These are phyloP conservation scores for Pedinophyceae sp. DNA, from an alignment of 139 green algal genomes.

Conservation along the genomic window DNA sequence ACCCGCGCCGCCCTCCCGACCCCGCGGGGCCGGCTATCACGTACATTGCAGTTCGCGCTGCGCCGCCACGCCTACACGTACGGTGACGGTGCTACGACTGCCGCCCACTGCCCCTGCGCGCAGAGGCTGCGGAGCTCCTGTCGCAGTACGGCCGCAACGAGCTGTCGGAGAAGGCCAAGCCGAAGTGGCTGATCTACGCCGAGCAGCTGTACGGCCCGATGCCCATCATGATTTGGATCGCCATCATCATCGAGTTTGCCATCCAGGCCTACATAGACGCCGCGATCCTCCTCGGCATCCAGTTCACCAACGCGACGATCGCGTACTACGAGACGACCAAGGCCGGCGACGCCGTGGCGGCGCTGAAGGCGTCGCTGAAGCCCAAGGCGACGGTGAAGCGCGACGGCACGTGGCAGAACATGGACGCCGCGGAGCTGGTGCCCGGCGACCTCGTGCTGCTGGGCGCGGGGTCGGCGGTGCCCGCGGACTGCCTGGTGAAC, in stretches of 20 bases:
- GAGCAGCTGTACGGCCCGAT: conserved; percentile 56
- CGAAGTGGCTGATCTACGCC: conserved; percentile 7
- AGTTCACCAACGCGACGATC: conserved; percentile 65
- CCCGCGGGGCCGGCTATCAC: no score
- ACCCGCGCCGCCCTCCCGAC: no score
- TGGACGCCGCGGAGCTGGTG: conserved; percentile 47
- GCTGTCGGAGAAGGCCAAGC: conserved; percentile 49
- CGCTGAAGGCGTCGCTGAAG: conserved; percentile 67
- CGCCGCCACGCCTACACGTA: no score
- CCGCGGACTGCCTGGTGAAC: conserved; percentile 52
- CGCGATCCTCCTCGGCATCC: conserved; percentile 57
- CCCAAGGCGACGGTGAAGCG: conserved; percentile 55
- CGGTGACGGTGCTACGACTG: not conserved
- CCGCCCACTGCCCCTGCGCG: not conserved
- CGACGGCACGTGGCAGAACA: conserved; percentile 44
- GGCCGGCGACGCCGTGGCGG: conserved; percentile 61
- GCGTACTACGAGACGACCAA: conserved; percentile 64
- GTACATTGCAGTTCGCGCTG: no score
- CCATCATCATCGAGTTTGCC: conserved; percentile 52
- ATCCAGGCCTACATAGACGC: conserved; percentile 52
- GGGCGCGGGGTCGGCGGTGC: conserved; percentile 41
- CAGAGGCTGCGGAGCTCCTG: conserved; percentile 47
- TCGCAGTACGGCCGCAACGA: conserved; percentile 46
- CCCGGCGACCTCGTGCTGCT: conserved; percentile 63
- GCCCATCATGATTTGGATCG: conserved; percentile 85